phyloP scores from a whole-genome alignment of 2,329 filamentous ascomycete genomes.

The Colletotrichum tropicale region DNA sequence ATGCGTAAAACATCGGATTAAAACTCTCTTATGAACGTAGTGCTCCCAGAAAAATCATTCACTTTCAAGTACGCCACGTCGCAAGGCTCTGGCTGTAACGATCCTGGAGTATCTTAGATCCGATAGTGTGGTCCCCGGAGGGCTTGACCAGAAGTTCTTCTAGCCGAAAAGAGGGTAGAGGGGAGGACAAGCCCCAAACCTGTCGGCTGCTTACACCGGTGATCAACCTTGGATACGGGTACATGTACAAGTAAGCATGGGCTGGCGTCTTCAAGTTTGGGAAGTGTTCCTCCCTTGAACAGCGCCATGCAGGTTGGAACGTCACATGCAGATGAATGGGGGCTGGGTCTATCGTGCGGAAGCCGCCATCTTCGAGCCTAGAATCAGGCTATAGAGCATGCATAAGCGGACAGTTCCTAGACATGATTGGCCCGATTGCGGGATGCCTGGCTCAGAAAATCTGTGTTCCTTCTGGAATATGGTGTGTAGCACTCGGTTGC shows the following conservation, averaged over 20 bases:
- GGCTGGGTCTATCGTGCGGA: not conserved
- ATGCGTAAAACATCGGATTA: not conserved
- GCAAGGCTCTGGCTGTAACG: not conserved
- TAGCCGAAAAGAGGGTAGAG: not conserved
- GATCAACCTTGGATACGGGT: not conserved
- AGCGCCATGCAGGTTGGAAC: not conserved
- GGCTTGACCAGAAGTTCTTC: not conserved
- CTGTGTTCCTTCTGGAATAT: not conserved
- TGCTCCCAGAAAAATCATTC: not conserved
- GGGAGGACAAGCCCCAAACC: not conserved
- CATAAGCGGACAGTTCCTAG: not conserved
- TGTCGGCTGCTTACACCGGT: not conserved
- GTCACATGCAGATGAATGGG: not conserved
- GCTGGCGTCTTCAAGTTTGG: not conserved
- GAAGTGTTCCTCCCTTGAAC: not conserved
- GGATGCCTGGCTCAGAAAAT: not conserved
- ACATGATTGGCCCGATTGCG: not conserved
- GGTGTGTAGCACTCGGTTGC: not conserved
- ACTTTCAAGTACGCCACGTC: not conserved
- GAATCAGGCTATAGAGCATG: not conserved
- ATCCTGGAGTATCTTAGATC: not conserved
- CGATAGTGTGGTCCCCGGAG: not conserved
- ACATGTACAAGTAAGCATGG: not conserved
- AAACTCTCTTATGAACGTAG: not conserved
- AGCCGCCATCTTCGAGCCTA: not conserved